Evolutionary conservation across 352 stramenopile genomes (phyloP).

Genomic region (Globisporangium sylvaticum): DNA sequence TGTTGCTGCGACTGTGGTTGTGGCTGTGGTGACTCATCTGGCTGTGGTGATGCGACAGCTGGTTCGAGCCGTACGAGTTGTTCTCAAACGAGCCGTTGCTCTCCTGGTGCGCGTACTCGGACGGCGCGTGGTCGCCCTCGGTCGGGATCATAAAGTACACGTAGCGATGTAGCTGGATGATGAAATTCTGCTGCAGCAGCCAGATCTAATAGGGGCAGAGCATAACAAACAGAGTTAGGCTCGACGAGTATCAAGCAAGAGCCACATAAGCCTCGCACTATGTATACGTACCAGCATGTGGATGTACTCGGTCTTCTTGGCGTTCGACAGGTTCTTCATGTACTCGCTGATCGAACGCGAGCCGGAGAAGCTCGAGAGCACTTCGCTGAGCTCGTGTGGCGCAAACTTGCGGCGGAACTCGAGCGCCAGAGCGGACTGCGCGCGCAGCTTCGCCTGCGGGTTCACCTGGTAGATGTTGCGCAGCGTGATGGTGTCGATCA

Average conservation of each 20-base stretch:
- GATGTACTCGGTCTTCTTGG: constrained; percentile 83
- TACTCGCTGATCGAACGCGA: constrained; percentile 70
- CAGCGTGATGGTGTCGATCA: constrained; percentile 82
- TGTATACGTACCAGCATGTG: constrained; percentile 59
- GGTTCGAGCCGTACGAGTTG: constrained; percentile 17
- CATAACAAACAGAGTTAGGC: neutral
- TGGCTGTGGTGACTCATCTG: constrained; percentile 12
- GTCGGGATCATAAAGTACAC: constrained; percentile 85
- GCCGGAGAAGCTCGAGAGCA: constrained; percentile 69
- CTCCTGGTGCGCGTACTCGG: constrained; percentile 14
- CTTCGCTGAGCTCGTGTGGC: constrained; percentile 63
- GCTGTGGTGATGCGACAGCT: constrained; percentile 20
- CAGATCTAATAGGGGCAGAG: constrained; percentile 44
- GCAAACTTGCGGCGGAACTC: constrained; percentile 77
- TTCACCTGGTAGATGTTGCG: constrained; percentile 87
- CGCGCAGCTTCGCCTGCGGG: constrained; percentile 45
- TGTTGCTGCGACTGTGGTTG: constrained; percentile 11
- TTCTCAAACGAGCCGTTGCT: constrained; percentile 30
- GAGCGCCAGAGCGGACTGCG: constrained; percentile 44
- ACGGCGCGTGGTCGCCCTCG: constrained; percentile 41
- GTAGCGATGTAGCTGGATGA: constrained; percentile 82
- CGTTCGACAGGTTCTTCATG: constrained; percentile 62
- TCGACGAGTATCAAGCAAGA: neutral
- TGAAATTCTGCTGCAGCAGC: constrained; percentile 81
- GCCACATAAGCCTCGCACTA: neutral